Evolutionary conservation across 2,329 filamentous ascomycete genomes (phyloP).

Genomic region (Penicillium crustosum): DNA sequence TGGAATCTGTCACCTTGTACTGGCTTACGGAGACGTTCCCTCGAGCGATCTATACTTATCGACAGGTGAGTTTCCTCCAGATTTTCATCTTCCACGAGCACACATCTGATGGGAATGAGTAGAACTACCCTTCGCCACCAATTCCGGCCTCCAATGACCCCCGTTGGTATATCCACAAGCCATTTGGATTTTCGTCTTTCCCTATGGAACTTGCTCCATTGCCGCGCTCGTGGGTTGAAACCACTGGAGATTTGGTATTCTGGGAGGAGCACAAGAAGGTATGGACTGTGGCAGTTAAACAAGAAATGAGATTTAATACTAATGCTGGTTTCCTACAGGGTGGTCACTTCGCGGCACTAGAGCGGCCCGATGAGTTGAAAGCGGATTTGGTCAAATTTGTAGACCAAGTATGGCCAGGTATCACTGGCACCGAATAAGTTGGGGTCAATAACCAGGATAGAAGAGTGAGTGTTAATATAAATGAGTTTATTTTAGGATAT

Average conservation of each 20-base stretch:
- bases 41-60: slow-evolving; percentile 36
- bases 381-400: slow-evolving; percentile 44
- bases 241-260: slow-evolving; percentile 41
- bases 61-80: slow-evolving; percentile 23
- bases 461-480: neutral
- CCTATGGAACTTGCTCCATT: slow-evolving; percentile 43
- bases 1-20: slow-evolving; percentile 38
- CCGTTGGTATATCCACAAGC: slow-evolving; percentile 43
- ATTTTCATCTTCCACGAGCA: neutral
- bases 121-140: slow-evolving; percentile 22
- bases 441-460: neutral
- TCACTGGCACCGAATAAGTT: neutral
- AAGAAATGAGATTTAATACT: neutral
- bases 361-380: slow-evolving; percentile 46
- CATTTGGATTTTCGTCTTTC: slow-evolving; percentile 50
- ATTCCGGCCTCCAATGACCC: slow-evolving; percentile 21
- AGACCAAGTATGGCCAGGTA: slow-evolving; percentile 29
- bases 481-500: neutral
- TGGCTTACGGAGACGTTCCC: slow-evolving; percentile 43
- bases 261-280: slow-evolving; percentile 39
- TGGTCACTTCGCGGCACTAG: slow-evolving; percentile 55
- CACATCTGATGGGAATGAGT: neutral
- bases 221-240: slow-evolving; percentile 40
- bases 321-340: slow-evolving; percentile 34
- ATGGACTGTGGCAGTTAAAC: neutral